Evolutionary conservation across 352 stramenopile genomes (phyloP).

Genomic region (Phytopythium helicoides): DNA sequence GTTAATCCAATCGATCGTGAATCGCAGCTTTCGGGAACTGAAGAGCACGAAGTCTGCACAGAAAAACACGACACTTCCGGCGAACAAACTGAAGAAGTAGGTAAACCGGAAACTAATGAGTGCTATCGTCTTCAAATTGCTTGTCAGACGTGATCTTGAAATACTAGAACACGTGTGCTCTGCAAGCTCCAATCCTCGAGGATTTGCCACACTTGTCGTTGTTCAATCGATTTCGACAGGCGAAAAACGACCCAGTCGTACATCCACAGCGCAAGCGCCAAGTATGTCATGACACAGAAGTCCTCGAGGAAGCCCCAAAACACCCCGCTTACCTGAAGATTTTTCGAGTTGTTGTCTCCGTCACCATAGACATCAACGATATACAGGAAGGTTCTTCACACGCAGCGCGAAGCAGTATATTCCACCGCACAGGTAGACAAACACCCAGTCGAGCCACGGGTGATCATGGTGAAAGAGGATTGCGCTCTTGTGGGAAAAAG

Average conservation of each 20-base stretch:
- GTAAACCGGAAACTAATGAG: constrained; percentile 20
- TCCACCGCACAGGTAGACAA: constrained; percentile 23
- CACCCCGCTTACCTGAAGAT: constrained; percentile 14
- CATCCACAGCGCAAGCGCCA: constrained; percentile 19
- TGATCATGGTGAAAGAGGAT: neutral
- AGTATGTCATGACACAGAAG: constrained; percentile 25
- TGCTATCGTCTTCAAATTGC: neutral
- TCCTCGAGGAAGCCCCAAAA: constrained; percentile 42
- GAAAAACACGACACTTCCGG: constrained; percentile 19
- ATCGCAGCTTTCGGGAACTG: constrained; percentile 28
- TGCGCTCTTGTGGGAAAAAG: neutral
- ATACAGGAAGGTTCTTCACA: constrained; percentile 12
- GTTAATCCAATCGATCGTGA: constrained; percentile 43
- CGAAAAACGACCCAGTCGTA: constrained; percentile 13
- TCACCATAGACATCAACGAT: constrained; percentile 31
- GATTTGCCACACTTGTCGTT: neutral
- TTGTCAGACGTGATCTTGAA: neutral
- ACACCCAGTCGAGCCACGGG: constrained; percentile 35
- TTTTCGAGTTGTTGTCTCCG: constrained; percentile 13
- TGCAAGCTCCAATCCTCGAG: neutral
- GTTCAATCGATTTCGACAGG: constrained; percentile 8
- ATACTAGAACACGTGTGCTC: neutral
- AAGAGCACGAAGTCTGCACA: constrained; percentile 37
- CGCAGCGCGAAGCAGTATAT: constrained; percentile 35
- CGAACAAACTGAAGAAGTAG: constrained; percentile 26